Conservation (phyloP, 495 filamentous ascomycete species). For the Annulohypoxylon bovei region DNA sequence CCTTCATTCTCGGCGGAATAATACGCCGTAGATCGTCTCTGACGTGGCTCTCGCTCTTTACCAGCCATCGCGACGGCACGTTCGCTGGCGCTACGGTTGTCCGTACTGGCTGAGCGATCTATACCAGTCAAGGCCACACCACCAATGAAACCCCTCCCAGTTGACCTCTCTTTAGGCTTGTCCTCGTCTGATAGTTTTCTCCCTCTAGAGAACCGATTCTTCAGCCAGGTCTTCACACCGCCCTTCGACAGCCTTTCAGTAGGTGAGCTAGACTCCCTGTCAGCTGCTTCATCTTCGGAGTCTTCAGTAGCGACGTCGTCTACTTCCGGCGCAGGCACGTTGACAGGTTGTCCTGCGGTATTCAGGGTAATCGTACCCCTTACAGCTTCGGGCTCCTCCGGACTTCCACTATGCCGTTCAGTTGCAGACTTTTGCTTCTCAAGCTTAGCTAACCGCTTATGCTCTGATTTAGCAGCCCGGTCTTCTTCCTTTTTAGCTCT, state of each 20-base stretch:
- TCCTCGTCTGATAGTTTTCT: constrained; percentile 47
- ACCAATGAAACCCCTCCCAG: constrained; percentile 58
- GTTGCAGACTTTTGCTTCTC: constrained; percentile 52
- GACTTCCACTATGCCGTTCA: constrained; percentile 13
- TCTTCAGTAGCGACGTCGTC: background rate
- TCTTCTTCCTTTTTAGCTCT: constrained; percentile 62
- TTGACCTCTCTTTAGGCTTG: constrained; percentile 42
- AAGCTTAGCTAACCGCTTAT: constrained; percentile 57
- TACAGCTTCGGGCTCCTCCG: constrained; percentile 27
- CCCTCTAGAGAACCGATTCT: constrained; percentile 60
- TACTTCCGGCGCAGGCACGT: constrained; percentile 24
- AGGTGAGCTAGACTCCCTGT: constrained; percentile 21
- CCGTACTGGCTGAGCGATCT: constrained; percentile 48
- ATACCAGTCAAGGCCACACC: constrained; percentile 55
- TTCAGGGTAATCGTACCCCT: constrained; percentile 24
- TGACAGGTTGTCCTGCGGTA: constrained; percentile 33
- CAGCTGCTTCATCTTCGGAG: background rate
- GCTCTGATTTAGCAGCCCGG: constrained; percentile 59
- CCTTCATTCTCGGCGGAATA: background rate
- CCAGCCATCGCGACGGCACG: constrained; percentile 64
- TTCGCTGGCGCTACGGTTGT: constrained; percentile 51
- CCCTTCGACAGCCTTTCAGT: constrained; percentile 44
- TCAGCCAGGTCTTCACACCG: constrained; percentile 70
- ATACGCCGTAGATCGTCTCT: background rate
- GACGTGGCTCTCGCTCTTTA: constrained; percentile 18